phyloP scores from a whole-genome alignment of 805 yeast species.

The Blastobotrys peoriensis region DNA sequence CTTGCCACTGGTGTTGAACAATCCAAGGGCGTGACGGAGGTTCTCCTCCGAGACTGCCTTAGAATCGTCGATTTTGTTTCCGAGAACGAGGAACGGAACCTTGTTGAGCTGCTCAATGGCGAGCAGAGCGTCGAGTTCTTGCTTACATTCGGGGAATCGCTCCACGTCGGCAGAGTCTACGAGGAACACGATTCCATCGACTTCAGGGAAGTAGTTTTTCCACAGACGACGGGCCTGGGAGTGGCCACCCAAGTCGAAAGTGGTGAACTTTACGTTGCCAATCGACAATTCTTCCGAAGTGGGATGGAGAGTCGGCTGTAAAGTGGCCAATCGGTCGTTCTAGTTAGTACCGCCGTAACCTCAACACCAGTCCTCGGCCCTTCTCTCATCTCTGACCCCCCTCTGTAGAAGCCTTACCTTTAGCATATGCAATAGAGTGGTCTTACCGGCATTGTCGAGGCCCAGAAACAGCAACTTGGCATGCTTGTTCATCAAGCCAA shows the following conservation, averaged over 20 bases:
- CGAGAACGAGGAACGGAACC: conserved; percentile 90
- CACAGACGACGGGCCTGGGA: conserved; percentile 98
- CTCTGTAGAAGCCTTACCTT: conserved; percentile 33
- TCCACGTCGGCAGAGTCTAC: conserved; percentile 97
- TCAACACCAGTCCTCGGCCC: background rate
- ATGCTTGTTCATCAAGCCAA: conserved; percentile 88
- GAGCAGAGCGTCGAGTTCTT: conserved; percentile 88
- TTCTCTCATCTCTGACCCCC: too few relatives aligned
- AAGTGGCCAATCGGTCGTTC: conserved; percentile 95
- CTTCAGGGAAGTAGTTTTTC: conserved; percentile 99
- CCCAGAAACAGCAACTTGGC: conserved; percentile 95
- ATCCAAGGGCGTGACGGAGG: conserved; percentile 81
- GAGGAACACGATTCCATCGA: conserved; percentile 90
- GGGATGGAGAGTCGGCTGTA: conserved; percentile 97
- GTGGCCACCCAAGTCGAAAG: conserved; percentile 98
- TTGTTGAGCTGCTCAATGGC: conserved; percentile 82
- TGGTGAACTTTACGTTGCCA: conserved; percentile 93
- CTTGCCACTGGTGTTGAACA: conserved; percentile 87
- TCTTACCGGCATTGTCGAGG: conserved; percentile 96
- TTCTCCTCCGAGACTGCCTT: conserved; percentile 94
- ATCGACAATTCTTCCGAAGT: conserved; percentile 95
- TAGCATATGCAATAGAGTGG: conserved; percentile 78
- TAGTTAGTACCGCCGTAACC: conserved; percentile 8
- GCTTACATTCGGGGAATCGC: conserved; percentile 90
- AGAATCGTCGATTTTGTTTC: conserved; percentile 94